phyloP scores from a whole-genome alignment of 805 yeast species.

The Metahyphopichia silvanorum region DNA sequence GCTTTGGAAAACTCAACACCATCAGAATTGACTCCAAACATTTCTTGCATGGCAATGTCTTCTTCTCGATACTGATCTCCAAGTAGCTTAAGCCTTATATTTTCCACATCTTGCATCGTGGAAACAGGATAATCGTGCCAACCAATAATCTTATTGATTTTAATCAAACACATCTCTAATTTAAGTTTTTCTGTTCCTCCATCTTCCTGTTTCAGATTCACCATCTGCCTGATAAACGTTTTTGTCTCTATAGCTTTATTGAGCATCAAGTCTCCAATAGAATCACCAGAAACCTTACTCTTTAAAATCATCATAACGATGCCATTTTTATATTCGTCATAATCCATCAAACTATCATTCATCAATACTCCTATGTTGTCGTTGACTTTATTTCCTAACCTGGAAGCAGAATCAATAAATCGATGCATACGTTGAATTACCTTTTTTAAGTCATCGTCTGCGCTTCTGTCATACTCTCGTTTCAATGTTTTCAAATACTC shows the following conservation, averaged over 20 bases:
- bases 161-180: constrained; percentile 15
- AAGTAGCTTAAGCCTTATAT: too few species aligned
- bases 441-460: too few species aligned
- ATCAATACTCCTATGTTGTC: background rate
- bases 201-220: constrained; percentile 5
- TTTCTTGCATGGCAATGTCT: background rate
- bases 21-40: background rate
- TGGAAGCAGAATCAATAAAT: background rate
- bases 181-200: constrained; percentile 7
- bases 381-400: background rate
- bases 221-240: constrained; percentile 13
- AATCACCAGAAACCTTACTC: background rate
- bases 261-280: background rate
- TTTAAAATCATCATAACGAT: constrained; percentile 1
- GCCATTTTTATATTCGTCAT: background rate
- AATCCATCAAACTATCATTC: too few species aligned
- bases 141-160: constrained; percentile 15
- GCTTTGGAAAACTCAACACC: background rate
- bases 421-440: constrained; percentile 3
- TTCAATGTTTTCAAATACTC: constrained; percentile 2
- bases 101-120: too few species aligned
- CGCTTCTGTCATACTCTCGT: too few species aligned
- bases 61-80: constrained; percentile 7
- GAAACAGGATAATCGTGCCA: too few species aligned
- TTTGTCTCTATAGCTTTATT: constrained; percentile 19